Evolutionary conservation across 257 asterid species (phyloP).

Genomic region (Coffea canephora): DNA sequence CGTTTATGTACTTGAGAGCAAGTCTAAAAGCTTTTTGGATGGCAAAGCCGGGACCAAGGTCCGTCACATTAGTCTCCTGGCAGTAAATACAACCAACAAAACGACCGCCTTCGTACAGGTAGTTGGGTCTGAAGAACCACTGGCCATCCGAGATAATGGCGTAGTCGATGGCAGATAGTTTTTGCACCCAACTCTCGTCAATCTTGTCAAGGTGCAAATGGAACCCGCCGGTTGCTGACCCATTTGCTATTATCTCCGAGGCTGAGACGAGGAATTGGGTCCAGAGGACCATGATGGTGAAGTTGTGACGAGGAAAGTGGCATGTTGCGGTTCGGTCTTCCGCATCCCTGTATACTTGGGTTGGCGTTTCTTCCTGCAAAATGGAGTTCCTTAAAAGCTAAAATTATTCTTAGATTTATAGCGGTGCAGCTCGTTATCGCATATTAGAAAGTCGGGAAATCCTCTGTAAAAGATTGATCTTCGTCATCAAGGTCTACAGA

Average conservation of each 20-base stretch:
- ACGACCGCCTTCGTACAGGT: constrained; percentile 26
- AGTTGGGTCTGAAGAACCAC: constrained; percentile 46
- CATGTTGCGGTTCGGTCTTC: constrained; percentile 37
- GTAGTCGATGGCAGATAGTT: constrained; percentile 36
- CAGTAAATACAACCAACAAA: constrained; percentile 47
- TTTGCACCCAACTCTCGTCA: constrained; percentile 35
- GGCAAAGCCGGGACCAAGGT: constrained; percentile 33
- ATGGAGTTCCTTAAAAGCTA: not conserved
- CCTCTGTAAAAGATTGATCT: no score
- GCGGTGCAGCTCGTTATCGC: no score
- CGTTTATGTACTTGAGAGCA: constrained; percentile 35
- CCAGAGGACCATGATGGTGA: constrained; percentile 43
- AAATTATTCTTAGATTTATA: no score
- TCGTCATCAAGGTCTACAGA: no score
- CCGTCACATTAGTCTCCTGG: constrained; percentile 27
- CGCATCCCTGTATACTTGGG: constrained; percentile 27
- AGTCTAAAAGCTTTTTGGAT: constrained; percentile 34
- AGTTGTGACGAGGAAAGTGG: constrained; percentile 39
- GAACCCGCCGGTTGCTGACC: constrained; percentile 37
- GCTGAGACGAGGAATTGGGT: constrained; percentile 40
- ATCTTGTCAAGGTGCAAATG: constrained; percentile 41
- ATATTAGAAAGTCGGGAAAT: no score
- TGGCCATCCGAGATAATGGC: constrained; percentile 47
- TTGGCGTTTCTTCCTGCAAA: constrained; percentile 47
- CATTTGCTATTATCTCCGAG: constrained; percentile 33